phyloP scores from a whole-genome alignment of 148 eudicot species.

The Rhododendron kiyosumense region DNA sequence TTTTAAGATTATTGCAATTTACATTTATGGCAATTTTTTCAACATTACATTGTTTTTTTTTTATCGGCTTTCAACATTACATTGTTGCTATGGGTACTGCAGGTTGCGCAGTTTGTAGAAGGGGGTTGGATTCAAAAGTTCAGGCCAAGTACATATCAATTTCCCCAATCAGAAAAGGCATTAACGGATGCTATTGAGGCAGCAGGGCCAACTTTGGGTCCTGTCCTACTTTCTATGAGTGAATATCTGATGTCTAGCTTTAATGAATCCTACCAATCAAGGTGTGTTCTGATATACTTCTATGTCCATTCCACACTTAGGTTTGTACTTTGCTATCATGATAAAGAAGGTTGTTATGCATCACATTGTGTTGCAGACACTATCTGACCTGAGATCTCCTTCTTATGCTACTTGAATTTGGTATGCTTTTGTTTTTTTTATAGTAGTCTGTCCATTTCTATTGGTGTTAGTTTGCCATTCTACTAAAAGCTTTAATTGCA shows the following conservation, averaged over 20 bases:
- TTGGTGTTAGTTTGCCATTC: not conserved
- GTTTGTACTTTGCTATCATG: not conserved
- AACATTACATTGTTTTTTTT: not conserved
- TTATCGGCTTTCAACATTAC: not conserved
- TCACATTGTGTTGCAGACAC: not conserved
- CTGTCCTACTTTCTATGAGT: constrained; percentile 83
- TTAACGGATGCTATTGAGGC: constrained; percentile 77
- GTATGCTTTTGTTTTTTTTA: not conserved
- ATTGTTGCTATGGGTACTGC: constrained; percentile 12
- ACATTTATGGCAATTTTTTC: not conserved
- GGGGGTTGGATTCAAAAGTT: constrained; percentile 92
- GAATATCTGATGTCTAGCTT: constrained; percentile 95
- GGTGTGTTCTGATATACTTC: constrained; percentile 34
- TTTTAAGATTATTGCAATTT: not conserved
- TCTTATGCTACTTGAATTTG: not conserved
- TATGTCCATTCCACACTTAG: constrained; percentile 11
- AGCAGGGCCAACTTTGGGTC: constrained; percentile 85
- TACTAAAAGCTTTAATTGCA: not conserved
- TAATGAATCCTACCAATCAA: constrained; percentile 89
- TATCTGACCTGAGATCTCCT: not conserved
- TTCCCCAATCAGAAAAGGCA: constrained; percentile 75
- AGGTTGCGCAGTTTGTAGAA: constrained; percentile 67
- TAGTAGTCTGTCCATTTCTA: not conserved
- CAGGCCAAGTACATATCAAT: constrained; percentile 57
- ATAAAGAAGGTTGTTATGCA: not conserved